Evolutionary conservation across 2,329 filamentous ascomycete species (phyloP), one percentile per base, ranked within the genome.

Genomic region (Fusarium pininemorale): DNA sequence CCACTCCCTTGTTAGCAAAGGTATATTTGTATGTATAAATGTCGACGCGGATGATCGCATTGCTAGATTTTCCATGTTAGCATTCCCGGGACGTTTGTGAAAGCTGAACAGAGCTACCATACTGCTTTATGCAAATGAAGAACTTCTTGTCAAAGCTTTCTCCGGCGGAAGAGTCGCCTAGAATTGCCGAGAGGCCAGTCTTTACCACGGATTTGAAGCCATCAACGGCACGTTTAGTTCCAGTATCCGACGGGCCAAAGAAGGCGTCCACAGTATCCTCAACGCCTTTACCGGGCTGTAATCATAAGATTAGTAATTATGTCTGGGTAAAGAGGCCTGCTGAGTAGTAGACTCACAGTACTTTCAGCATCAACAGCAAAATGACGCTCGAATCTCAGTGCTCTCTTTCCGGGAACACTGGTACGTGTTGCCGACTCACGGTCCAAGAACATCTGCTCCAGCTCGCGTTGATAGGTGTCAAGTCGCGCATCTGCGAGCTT

Each of bases 241-340:
- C n/a, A 12, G 42, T 45, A 18, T 26, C 11, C 11, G 42, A 45
- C 3, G n/a, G 0, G 11, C 42, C 42, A 8, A 45, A 9, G 16
- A 26, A 45, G n/a, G n/a, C n/a, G 11, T 45, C 42, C 2, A 45
- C 42, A 26, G 42, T 11, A 26, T 26, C 42, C 7, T 45, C 42
- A 18, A 45, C n/a, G n/a, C 42, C 42, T 45, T 18, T 13, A 3
- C 42, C n/a, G 7, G 42, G 42, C 42, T 45, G 16, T 2, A 45
- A 13, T 45, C 11, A 45, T 16, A 26, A 9, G 42, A 4, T 45
- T 13, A 45, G 42, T 0, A 8, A 18, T 44, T 0, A 13, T 26
- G 7, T 8, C 42, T 6, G 0, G 11, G n/a, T 13, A 9, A 13
- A 44, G 41, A 18, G 16, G 10, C 7, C 1, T 13, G 1, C 6